Evolutionary conservation across 768 basidiomycete genomes (phyloP), one percentile per base, ranked within the genome.

Genomic region (Podaxis carcinomalis): DNA sequence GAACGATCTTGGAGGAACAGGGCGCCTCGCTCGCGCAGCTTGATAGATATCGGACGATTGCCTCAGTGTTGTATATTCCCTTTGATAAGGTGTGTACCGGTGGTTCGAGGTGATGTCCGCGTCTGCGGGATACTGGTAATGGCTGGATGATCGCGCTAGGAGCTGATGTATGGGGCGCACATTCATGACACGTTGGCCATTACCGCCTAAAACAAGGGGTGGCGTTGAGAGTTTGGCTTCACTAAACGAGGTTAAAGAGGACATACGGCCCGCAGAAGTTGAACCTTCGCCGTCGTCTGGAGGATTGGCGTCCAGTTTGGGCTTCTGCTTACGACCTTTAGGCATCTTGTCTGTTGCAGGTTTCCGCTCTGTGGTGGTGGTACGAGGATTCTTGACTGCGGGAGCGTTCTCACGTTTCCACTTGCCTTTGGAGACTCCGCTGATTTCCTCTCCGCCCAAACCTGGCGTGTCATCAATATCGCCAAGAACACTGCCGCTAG

Each of bases 1-100:
- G 80, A 90, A 84, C 16, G 80, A 81, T 56, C 82, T 75, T 47
- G 76, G 76, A 16, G 76, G 75, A n/a, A 56, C 63, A 40, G 56
- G 63, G 55, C 56, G 58, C 64, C 59, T 63, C 59, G 62, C 14
- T 50, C 62, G 68, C 36, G 68, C 62, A 25, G 66, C 60, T 32
- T 63, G 55, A 64, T 46, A 52, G 65, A 63, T 14, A 55, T 51
- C 44, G 63, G 56, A 53, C 25, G 59, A 60, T 11, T 44, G 51
- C 40, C 52, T 35, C 28, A 60, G 42, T 63, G 63, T 44, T 67
- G 57, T 19, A 52, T 63, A 39, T 51, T 65, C 28, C 11, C 47
- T 40, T 28, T 60, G 66, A 61, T 78, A 79, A 9, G 78, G 78
- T 3, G 76, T 73, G 67, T 76, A 77, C 16, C 77, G 73, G 59